Evolutionary conservation across 345 rosid genomes (phyloP), one percentile per base, ranked within the genome.

Genomic region (Gynandropsis gynandra): DNA sequence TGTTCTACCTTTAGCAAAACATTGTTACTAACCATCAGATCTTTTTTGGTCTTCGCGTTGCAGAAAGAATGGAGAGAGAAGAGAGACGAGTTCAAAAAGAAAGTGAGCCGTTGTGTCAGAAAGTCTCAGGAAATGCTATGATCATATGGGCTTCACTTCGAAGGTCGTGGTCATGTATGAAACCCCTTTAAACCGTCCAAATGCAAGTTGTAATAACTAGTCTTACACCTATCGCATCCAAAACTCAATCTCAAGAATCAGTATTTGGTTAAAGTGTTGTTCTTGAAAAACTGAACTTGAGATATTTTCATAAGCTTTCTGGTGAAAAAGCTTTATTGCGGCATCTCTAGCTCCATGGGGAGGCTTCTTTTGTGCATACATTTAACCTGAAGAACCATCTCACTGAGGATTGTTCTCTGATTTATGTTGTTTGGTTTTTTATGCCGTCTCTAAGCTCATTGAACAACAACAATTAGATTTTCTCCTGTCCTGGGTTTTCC

Each of bases 61-160:
- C 81, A 76, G 81, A 76, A 76, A 24, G 78, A 76, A 39, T 76
- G 78, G 81, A 76, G 81, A 59, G 81, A 76, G 4, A 62, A 43
- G 50, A 76, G 76, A 59, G 78, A 71, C 4, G 78, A 76, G 11
- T 76, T 76, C 78, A 76, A 59, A 65, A 76, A 64, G 54, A 76
- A 76, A 56, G 78, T 76, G 1, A 56, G 76, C 62, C 72, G 78
- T 47, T 76, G 78, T 10, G 74, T 76, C 36, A 70, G 81, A 56
- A 52, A 46, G 42, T 76, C 81, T 8, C 81, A 76, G 56, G 76
- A 76, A 65, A 68, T 73, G 69, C 42, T 70, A 42, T 75, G 54
- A 62, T 39, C 16, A 39, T 15, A 12, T 11, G 14, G 16, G 16
- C 16, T 11, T 15, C 16, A 36, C 11, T 11, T 36, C n/a, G 10